These are phyloP conservation scores for Zygotorulaspora florentina DNA, from an alignment of 805 yeast genomes.

Conservation along the genomic window DNA sequence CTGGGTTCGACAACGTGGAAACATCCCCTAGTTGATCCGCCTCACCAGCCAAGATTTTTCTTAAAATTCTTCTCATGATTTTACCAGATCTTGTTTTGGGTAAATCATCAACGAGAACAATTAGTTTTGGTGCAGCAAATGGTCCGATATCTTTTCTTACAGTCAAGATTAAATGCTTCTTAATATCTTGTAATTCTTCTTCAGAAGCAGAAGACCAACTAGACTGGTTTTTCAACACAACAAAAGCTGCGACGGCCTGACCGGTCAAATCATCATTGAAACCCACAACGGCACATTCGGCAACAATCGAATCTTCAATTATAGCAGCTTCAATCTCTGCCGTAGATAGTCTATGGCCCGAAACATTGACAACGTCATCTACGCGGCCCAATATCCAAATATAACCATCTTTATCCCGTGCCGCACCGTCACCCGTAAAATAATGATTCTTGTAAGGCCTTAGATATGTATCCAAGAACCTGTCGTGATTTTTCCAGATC, in stretches of 20 bases:
- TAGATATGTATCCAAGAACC: conserved; percentile 76
- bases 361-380: conserved; percentile 83
- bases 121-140: conserved; percentile 77
- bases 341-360: conserved; percentile 84
- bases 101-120: conserved; percentile 67
- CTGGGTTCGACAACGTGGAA: conserved; percentile 73
- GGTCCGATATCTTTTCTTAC: conserved; percentile 82
- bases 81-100: conserved; percentile 87
- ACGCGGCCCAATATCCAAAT: conserved; percentile 85
- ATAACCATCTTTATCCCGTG: conserved; percentile 77
- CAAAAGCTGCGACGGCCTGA: conserved; percentile 80
- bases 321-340: conserved; percentile 85
- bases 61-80: conserved; percentile 80
- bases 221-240: conserved; percentile 57
- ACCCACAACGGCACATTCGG: conserved; percentile 83
- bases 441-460: conserved; percentile 78
- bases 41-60: conserved; percentile 71
- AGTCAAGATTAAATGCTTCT: conserved; percentile 60
- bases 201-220: conserved; percentile 30
- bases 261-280: conserved; percentile 81
- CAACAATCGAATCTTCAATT: conserved; percentile 63
- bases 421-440: conserved; percentile 90
- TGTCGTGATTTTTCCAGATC: conserved; percentile 70
- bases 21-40: conserved; percentile 80
- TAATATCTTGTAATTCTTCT: conserved; percentile 49